A percentile compares a stretch with the other conserved stretches of the same genome.
These are phyloP conservation scores for Coemansia sp. DNA, from an alignment of 192 early-diverging fungal genomes.

Conservation along the genomic window DNA sequence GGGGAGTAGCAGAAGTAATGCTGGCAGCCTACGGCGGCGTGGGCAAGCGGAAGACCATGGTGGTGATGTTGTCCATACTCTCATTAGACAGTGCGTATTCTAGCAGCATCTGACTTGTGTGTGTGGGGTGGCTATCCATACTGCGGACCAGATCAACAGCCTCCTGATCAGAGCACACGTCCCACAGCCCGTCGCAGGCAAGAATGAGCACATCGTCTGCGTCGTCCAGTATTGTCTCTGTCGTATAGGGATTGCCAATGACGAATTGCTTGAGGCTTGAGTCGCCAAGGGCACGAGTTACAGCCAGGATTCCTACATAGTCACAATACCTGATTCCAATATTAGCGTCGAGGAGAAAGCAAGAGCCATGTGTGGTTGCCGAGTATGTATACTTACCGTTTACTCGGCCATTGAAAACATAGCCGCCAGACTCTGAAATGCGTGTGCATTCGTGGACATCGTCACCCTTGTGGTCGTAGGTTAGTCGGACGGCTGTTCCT, in stretches of 20 bases:
- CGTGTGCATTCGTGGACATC: constrained; percentile 86
- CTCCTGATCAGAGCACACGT: constrained; percentile 93
- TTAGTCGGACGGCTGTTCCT: constrained; percentile 80
- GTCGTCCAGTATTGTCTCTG: constrained; percentile 76
- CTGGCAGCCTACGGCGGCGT: background rate
- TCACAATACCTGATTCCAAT: constrained; percentile 25
- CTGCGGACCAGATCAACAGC: constrained; percentile 85
- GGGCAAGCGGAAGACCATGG: constrained; percentile 75
- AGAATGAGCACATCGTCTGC: constrained; percentile 85
- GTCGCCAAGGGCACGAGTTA: constrained; percentile 95
- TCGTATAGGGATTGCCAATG: constrained; percentile 93
- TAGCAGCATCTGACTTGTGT: constrained; percentile 75
- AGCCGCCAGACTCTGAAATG: constrained; percentile 91
- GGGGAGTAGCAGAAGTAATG: background rate
- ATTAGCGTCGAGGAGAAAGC: background rate
- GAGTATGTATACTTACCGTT: constrained; percentile 61
- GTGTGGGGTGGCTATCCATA: constrained; percentile 65
- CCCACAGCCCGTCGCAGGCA: constrained; percentile 99
- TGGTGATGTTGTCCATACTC: constrained; percentile 93
- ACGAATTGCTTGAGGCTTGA: constrained; percentile 95
- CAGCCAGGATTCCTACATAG: constrained; percentile 76
- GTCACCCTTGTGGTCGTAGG: constrained; percentile 98
- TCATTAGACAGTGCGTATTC: constrained; percentile 88
- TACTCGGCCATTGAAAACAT: constrained; percentile 96
- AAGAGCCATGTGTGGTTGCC: no score